Base-by-base conservation (phyloP, 371 early-diverging fungal genomes). In the Thermomucor indicae-seudaticae region DNA sequence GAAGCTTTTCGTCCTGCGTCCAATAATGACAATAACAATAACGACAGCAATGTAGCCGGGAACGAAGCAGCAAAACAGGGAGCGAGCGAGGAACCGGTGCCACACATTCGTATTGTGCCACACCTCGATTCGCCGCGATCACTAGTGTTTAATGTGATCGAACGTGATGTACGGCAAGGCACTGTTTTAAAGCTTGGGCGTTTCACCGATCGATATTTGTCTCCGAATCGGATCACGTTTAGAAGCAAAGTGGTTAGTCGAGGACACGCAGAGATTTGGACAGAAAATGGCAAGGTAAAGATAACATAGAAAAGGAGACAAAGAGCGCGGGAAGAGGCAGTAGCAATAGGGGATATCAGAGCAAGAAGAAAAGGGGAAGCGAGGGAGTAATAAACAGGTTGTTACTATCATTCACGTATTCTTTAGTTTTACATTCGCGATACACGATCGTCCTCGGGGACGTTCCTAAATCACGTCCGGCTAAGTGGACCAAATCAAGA, bases 391-490 rank as follows among this genome's bases (percentile, higher is more conserved):
- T 32, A 14, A 70, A 29, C 62, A 69, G 53, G 79, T 10, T n/a
- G n/a, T n/a, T n/a, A n/a, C n/a, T n/a, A n/a, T n/a, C n/a, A n/a
- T n/a, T n/a, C n/a, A n/a, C n/a, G n/a, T n/a, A n/a, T n/a, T n/a
- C n/a, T n/a, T n/a, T 71, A 87, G 81, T 70, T 91, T 22, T 93
- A 72, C 52, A 84, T 92, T 49, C 83, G 81, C 51, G 94, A 93
- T 67, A 84, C 85, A 19, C 85, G 86, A 43, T 86, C 87, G 24
- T 91, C 91, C 10, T 89, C 90, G 16, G 94, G 94, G n/a, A 93
- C 94, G 7, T 93, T 93, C 60, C 64, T 93, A 29, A 93, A 93
- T 70, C 78, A 85, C 60, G 78, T 84, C 71, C 70, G 94, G 17
- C 65, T 93, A 27, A 80, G 85, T 55, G 85, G 88, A 8, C 80